Evolutionary conservation across 2,329 filamentous ascomycete species (phyloP), one percentile per base, ranked within the genome.

Genomic region (Trichoderma harzianum): DNA sequence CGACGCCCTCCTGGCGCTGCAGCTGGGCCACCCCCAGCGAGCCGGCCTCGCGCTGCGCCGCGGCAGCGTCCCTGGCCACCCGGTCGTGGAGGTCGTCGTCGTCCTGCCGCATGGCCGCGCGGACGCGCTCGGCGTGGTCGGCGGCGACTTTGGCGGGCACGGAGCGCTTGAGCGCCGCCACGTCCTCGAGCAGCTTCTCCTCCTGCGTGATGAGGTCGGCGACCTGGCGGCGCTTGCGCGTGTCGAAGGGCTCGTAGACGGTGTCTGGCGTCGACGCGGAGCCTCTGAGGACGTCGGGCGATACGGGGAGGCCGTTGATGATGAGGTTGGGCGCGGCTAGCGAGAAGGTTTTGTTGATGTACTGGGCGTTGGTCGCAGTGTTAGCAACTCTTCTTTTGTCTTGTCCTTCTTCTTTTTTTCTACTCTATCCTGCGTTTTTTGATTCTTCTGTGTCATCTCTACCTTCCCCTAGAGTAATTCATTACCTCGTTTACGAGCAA

Each of bases 101-200:
- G 77, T 89, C 88, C n/a, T 79, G 83, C 32, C 73, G 77, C 28
- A 87, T 72, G 5, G 81, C 82, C 1, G 79, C 78, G 60, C 80
- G 78, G 26, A 86, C 77, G 26, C 78, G 78, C 57, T 84, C 82
- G 55, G 84, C 82, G 75, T 84, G 83, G 43, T 80, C 75, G 5
- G 79, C 76, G 10, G 88, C 86, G 0, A 84, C 83, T 11, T 80
- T 76, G 18, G 77, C 78, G 24, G 88, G 88, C 1, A 88, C 84
- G 73, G 80, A 79, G 73, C 86, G 85, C 79, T 90, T 90, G n/a
- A 90, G 83, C 34, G 82, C 81, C 8, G 89, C 89, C 75, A 91
- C 89, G 76, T 90, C 87, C 74, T 89, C 87, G 58, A 91, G 86
- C 3, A 91, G 84, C 76, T 88, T 88, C 77, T 91, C 89, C 75